Conservation (phyloP, 1,284 basidiomycete species). For the Pisolithus thermaeus region DNA sequence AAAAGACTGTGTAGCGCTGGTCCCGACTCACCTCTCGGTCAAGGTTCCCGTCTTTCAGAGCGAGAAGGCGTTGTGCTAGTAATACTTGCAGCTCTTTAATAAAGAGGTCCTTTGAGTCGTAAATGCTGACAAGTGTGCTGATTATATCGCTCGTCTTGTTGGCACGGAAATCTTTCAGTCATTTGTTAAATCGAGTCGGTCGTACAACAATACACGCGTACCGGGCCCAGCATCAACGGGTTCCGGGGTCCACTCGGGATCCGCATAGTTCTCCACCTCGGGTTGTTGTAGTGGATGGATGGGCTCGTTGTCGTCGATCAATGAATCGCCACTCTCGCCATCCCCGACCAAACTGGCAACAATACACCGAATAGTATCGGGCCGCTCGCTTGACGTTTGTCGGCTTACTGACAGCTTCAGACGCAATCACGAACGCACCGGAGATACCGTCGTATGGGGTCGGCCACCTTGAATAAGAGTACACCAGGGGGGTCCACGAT, state of each 20-base stretch:
- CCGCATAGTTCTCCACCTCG: slow-evolving; percentile 79
- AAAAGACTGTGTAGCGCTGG: background rate
- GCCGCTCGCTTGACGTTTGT: slow-evolving; percentile 53
- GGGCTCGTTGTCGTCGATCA: slow-evolving; percentile 76
- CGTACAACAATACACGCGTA: slow-evolving; percentile 7
- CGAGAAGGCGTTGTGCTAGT: slow-evolving; percentile 77
- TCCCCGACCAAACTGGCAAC: slow-evolving; percentile 89
- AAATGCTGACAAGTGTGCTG: slow-evolving; percentile 92
- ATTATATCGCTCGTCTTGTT: slow-evolving; percentile 88
- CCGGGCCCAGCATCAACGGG: slow-evolving; percentile 87
- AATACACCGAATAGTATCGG: slow-evolving; percentile 89
- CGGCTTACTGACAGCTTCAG: slow-evolving; percentile 2
- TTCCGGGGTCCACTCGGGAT: slow-evolving; percentile 91
- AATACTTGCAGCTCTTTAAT: slow-evolving; percentile 89
- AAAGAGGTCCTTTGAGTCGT: slow-evolving; percentile 91
- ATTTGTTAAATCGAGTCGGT: slow-evolving; percentile 1
- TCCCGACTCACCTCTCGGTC: slow-evolving; percentile 68
- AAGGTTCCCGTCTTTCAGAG: slow-evolving; percentile 72
- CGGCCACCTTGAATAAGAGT: slow-evolving; percentile 85
- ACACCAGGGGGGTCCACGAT: slow-evolving; percentile 91
- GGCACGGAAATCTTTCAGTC: slow-evolving; percentile 70
- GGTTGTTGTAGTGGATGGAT: slow-evolving; percentile 66
- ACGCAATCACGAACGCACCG: slow-evolving; percentile 40
- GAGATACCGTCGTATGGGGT: slow-evolving; percentile 84
- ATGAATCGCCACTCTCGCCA: slow-evolving; percentile 72